Base-by-base conservation (phyloP, 2,329 filamentous ascomycete genomes). In the Achaetomium macrosporum region DNA sequence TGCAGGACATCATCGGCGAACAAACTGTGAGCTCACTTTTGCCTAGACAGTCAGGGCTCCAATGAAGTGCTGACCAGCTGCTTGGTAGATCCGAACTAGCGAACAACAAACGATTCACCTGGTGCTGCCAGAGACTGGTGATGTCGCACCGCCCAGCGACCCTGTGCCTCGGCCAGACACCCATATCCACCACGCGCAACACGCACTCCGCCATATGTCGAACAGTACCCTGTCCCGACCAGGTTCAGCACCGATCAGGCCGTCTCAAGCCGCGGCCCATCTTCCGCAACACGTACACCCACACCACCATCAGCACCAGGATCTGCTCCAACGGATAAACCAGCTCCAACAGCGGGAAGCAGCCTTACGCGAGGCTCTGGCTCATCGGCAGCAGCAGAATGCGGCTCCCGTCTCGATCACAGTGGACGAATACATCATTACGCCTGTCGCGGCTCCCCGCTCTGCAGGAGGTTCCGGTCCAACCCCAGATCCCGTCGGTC, bases 1-100 rank as follows among this genome's bases (percentile, higher is more conserved):
- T 85, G 68, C 63, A 74, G 20, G 75, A 81, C 36, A 67, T 84
- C 3, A 79, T 85, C 62, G 80, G 81, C 3, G 69, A 74, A 51
- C 76, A 81, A 55, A 67, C 71, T 49, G 79, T 82, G 70, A 59
- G 75, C 62, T 35, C 37, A 19, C 5, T 29, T 45, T 5, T 19
- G 13, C 19, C 35, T 39, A 35, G 15, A 20, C 15, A 2, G 13
- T 15, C 6, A 15, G 20, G 17, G n/a, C 20, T 25, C 36, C 12
- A 12, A 20, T 7, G 9, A 47, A 25, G 15, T 45, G 43, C 36
- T 48, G 47, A 41, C 41, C 31, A 39, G 54, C 41, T 37, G 50
- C 20, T 52, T 40, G 46, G 20, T 54, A 78, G 76, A 64, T 78
- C 46, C 70, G 68, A 39, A 68, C 63, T 19, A 65, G 68, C 37